Evolutionary conservation across 176 grass and related monocot genomes (phyloP).

Genomic region (Carex pumila): DNA sequence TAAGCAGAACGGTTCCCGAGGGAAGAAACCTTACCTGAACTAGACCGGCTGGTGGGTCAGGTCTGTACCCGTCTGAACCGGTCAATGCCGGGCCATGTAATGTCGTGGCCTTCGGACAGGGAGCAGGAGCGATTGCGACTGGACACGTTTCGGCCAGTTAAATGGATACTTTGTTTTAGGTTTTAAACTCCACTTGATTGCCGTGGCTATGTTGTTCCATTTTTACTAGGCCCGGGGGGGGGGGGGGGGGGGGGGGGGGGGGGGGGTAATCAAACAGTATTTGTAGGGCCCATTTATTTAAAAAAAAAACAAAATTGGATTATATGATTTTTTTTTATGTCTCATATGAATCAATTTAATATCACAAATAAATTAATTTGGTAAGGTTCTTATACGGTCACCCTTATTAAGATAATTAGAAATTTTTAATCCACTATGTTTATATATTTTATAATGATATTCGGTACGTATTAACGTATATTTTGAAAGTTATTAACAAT

Average conservation of each 20-base stretch:
- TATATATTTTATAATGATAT: too few relatives aligned
- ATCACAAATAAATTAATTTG: too few relatives aligned
- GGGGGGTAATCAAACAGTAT: not conserved
- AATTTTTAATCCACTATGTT: too few relatives aligned
- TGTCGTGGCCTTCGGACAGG: not conserved
- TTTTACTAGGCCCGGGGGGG: not conserved
- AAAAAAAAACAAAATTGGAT: too few relatives aligned
- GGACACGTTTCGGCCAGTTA: not conserved
- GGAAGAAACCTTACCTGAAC: not conserved
- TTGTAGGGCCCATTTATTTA: not conserved
- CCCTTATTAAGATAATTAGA: too few relatives aligned
- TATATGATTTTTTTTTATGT: too few relatives aligned
- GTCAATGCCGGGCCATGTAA: not conserved
- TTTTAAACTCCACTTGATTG: not conserved
- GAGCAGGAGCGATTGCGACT: slow-evolving; percentile 14
- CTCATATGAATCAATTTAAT: too few relatives aligned
- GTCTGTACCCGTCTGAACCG: not conserved
- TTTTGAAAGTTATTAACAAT: too few relatives aligned
- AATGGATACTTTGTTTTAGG: not conserved
- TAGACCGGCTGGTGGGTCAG: not conserved
- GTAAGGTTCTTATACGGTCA: too few relatives aligned
- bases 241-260: too few relatives aligned
- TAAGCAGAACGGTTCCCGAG: not conserved
- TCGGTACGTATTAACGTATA: too few relatives aligned
- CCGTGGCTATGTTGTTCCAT: not conserved